Evolutionary conservation across 371 early-diverging fungal species (phyloP).

Genomic region (Circinella umbellata): DNA sequence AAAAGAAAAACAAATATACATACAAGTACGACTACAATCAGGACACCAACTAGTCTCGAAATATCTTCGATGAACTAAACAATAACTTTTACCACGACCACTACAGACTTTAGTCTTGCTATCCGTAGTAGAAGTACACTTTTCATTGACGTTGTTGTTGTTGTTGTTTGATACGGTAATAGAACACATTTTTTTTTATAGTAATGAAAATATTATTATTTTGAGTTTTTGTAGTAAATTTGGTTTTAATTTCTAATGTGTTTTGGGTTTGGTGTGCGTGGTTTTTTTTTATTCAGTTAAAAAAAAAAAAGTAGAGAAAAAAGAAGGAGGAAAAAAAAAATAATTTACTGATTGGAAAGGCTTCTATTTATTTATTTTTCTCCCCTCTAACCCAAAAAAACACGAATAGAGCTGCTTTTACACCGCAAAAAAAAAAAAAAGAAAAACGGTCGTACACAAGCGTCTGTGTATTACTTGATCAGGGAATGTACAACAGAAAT

Average conservation of each 20-base stretch:
- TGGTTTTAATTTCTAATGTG: too few relatives aligned
- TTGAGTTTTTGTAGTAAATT: neutral
- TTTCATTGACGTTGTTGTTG: neutral
- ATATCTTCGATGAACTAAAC: conserved; percentile 45
- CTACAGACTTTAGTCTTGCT: conserved; percentile 21
- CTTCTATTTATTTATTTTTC: neutral
- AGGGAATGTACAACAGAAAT: conserved; percentile 8
- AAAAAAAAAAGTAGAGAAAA: neutral
- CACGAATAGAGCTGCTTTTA: too few relatives aligned
- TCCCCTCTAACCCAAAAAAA: too few relatives aligned
- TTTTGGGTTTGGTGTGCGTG: too few relatives aligned
- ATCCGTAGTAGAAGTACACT: neutral
- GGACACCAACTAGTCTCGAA: conserved; percentile 54
- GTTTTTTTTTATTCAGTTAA: neutral
- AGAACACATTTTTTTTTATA: neutral
- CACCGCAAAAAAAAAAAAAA: neutral
- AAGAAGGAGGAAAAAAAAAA: neutral
- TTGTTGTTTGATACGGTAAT: neutral
- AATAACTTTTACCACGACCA: conserved; percentile 46
- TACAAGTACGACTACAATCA: conserved; percentile 33
- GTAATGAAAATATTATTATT: neutral
- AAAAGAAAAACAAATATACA: neutral
- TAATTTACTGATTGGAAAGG: neutral
- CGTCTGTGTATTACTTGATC: conserved; percentile 6
- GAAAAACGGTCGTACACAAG: neutral